Percentiles rank a stretch among this genome's conserved stretches.
Evolutionary conservation across 2,329 filamentous ascomycete genomes (phyloP).

Genomic region (Hypomyces perniciosus): DNA sequence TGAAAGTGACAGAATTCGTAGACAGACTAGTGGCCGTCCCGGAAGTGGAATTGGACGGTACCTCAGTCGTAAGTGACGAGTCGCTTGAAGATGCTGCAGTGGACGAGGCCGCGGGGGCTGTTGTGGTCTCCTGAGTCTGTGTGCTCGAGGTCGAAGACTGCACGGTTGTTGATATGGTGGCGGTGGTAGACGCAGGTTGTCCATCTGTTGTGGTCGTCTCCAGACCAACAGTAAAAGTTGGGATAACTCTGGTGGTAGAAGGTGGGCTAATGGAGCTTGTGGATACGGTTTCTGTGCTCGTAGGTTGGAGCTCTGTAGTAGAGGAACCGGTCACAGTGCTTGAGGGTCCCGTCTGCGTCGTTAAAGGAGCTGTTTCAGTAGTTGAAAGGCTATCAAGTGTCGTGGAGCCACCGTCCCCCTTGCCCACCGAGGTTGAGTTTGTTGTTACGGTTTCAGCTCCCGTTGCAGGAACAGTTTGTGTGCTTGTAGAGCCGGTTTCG

Average conservation of each 20-base stretch:
- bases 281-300: not conserved
- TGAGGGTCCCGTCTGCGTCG: not conserved
- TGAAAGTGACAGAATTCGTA: not conserved
- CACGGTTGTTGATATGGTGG: not conserved
- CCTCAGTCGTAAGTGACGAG: not conserved
- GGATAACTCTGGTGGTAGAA: not conserved
- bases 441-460: not conserved
- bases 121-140: not conserved
- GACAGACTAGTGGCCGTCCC: not conserved
- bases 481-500: not conserved
- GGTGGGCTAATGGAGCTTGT: not conserved
- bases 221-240: not conserved
- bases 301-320: not conserved
- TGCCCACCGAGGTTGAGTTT: not conserved
- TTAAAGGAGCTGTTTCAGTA: not conserved
- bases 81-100: too few species aligned
- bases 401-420: not conserved
- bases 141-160: not conserved
- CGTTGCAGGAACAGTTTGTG: not conserved
- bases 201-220: not conserved
- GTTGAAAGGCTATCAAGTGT: not conserved
- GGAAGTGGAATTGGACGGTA: not conserved
- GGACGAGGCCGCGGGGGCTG: too few species aligned
- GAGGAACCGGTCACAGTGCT: not conserved
- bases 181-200: not conserved